Conservation (phyloP, 1,284 basidiomycete genomes). For the Uromyces viciae-fabae region DNA sequence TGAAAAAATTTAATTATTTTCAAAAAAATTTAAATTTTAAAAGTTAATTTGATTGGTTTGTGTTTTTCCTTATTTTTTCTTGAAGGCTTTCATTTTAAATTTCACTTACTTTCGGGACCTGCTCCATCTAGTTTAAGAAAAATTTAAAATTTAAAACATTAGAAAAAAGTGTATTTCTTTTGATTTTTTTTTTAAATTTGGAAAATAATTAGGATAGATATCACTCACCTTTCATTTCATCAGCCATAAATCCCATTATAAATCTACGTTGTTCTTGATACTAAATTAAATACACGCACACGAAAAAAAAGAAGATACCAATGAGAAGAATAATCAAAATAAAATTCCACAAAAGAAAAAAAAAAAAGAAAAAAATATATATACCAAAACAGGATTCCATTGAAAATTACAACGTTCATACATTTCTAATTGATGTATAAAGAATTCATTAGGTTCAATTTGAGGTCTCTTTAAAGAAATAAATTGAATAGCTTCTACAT, state of each 20-base stretch:
- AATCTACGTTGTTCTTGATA: slow-evolving; percentile 40
- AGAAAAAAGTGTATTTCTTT: not conserved
- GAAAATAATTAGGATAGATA: not conserved
- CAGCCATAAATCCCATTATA: slow-evolving; percentile 28
- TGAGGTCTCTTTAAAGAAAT: slow-evolving; percentile 38
- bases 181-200: not conserved
- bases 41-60: not conserved
- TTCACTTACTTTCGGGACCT: slow-evolving; percentile 21
- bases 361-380: not conserved
- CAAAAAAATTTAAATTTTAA: not conserved
- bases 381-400: slow-evolving; percentile 34
- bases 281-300: not conserved
- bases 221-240: slow-evolving; percentile 32
- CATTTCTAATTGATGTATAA: slow-evolving; percentile 40
- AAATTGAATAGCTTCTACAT: slow-evolving; percentile 22
- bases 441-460: slow-evolving; percentile 42
- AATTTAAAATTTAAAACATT: not conserved
- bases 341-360: not conserved
- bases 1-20: not conserved
- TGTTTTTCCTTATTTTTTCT: not conserved
- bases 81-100: not conserved
- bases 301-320: not conserved
- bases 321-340: not conserved
- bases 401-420: slow-evolving; percentile 34
- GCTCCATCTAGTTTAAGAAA: slow-evolving; percentile 3